Evolutionary conservation across 805 yeast genomes (phyloP).

Genomic region (Pichia manshurica): DNA sequence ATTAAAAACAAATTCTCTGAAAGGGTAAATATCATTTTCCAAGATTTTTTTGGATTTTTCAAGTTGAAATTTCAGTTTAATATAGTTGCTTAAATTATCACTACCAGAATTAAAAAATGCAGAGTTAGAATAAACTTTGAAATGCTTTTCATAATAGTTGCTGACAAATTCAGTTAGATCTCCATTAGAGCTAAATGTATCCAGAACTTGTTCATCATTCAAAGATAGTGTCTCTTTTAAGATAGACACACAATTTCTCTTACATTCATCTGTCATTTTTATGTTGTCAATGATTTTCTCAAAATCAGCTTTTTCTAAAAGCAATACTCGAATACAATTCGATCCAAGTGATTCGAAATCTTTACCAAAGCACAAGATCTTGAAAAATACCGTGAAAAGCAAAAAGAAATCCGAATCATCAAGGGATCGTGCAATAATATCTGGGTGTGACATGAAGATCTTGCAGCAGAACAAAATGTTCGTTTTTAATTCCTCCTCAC

Average conservation of each 20-base stretch:
- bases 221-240: conserved; percentile 6
- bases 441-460: conserved; percentile 20
- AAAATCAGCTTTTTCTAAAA: conserved; percentile 12
- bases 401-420: conserved; percentile 11
- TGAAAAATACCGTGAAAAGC: conserved; percentile 16
- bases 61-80: neutral
- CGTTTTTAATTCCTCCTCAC: conserved; percentile 1
- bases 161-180: conserved; percentile 11
- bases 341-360: conserved; percentile 17
- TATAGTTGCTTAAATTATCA: conserved; percentile 6
- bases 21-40: conserved; percentile 29
- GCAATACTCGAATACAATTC: conserved; percentile 22
- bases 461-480: conserved; percentile 21
- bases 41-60: conserved; percentile 5
- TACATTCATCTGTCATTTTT: neutral
- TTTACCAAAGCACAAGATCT: conserved; percentile 10
- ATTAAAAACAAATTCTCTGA: conserved; percentile 34
- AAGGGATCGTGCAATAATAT: conserved; percentile 9
- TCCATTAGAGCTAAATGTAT: conserved; percentile 10
- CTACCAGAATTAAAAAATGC: conserved; percentile 2
- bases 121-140: conserved; percentile 3
- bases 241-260: neutral
- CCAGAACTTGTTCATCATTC: conserved; percentile 21
- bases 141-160: conserved; percentile 8
- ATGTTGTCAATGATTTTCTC: neutral